Percentiles rank a stretch among this genome's conserved stretches.
phyloP scores from a whole-genome alignment of 345 rosid genomes.

The Odontarrhena argentea region DNA sequence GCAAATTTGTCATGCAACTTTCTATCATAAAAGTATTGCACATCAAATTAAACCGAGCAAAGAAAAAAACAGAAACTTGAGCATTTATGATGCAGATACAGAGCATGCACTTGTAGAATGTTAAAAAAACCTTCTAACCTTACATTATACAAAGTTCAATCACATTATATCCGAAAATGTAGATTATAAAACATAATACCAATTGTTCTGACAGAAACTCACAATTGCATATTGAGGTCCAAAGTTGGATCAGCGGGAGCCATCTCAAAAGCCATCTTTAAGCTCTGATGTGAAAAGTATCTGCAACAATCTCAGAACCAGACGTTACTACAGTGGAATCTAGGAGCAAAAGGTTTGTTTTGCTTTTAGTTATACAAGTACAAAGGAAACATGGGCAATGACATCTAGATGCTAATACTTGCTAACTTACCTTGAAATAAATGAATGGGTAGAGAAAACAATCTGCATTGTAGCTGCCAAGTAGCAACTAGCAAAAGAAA shows the following conservation, averaged over 20 bases:
- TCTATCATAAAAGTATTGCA: conserved; percentile 8
- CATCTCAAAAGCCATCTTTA: conserved; percentile 73
- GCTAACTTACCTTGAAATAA: conserved; percentile 60
- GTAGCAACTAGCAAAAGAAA: conserved; percentile 75
- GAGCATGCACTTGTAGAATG: conserved; percentile 14
- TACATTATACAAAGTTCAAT: conserved; percentile 9
- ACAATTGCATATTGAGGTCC: conserved; percentile 96
- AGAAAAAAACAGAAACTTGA: conserved; percentile 14
- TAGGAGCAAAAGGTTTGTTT: conserved; percentile 2
- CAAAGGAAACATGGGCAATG: conserved; percentile 20
- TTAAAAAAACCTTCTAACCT: neutral
- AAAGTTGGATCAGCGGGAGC: conserved; percentile 99
- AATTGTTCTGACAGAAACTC: conserved; percentile 43
- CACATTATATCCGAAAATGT: conserved; percentile 23
- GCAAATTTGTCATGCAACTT: conserved; percentile 12
- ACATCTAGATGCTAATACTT: conserved; percentile 24
- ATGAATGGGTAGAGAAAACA: conserved; percentile 73
- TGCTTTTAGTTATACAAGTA: conserved; percentile 10
- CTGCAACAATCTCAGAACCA: conserved; percentile 46
- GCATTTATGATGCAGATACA: conserved; percentile 26
- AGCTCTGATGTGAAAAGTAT: conserved; percentile 65
- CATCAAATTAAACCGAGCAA: conserved; percentile 1
- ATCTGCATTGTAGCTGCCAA: conserved; percentile 99
- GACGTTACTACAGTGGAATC: conserved; percentile 23
- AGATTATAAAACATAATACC: conserved; percentile 9